Conservation (phyloP, 73 alveolate species). For the Paramecium tetraurelia region DNA sequence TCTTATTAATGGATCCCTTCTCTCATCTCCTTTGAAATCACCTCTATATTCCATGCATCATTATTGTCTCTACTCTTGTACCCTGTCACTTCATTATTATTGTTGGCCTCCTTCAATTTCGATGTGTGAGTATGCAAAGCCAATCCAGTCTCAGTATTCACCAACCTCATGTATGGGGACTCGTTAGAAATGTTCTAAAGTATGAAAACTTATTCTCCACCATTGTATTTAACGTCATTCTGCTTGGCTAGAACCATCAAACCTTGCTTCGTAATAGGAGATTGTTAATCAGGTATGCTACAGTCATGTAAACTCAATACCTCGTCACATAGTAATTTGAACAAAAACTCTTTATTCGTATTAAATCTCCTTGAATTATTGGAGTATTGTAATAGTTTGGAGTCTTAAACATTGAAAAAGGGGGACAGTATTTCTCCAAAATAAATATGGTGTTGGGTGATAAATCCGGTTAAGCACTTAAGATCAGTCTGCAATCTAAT, state of each 20-base stretch:
- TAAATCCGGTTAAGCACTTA: background rate
- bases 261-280: background rate
- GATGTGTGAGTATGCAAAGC: background rate
- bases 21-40: background rate
- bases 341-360: background rate
- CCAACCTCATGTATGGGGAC: background rate
- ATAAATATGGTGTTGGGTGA: background rate
- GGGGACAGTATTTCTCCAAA: background rate
- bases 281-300: background rate
- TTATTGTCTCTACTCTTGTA: background rate
- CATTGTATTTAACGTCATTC: background rate
- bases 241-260: background rate
- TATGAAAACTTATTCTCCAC: slow-evolving; percentile 30
- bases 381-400: background rate
- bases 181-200: background rate
- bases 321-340: background rate
- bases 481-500: background rate
- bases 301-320: background rate
- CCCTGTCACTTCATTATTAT: slow-evolving; percentile 2
- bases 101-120: background rate
- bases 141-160: background rate
- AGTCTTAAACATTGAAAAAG: background rate
- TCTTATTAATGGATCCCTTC: background rate
- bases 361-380: background rate
- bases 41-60: background rate